Percentiles rank a stretch among this genome's conserved stretches.
These are phyloP conservation scores for Botrytis elliptica DNA, from an alignment of 2,329 filamentous ascomycete species.

Conservation along the genomic window DNA sequence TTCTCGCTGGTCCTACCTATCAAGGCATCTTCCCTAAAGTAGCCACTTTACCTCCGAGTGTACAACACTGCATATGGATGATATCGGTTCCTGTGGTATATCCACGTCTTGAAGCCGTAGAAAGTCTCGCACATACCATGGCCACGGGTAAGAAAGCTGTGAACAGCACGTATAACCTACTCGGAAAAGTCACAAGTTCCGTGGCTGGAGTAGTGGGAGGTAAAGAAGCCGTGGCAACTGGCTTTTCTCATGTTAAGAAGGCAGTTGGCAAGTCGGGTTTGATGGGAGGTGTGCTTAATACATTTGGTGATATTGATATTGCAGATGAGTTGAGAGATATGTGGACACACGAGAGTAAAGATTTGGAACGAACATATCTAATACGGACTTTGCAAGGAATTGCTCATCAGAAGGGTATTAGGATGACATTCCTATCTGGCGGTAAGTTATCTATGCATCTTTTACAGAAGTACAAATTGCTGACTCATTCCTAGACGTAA, in stretches of 20 bases:
- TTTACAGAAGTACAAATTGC: conserved; percentile 2
- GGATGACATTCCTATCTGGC: conserved; percentile 96
- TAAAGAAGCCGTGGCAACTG: conserved; percentile 86
- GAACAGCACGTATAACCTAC: conserved; percentile 92
- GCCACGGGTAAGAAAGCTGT: conserved; percentile 95
- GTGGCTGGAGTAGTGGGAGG: conserved; percentile 94
- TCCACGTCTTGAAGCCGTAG: conserved; percentile 85
- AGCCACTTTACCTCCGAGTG: conserved; percentile 81
- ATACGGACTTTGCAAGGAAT: conserved; percentile 96
- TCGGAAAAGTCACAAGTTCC: conserved; percentile 92
- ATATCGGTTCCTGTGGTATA: conserved; percentile 88
- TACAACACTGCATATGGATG: conserved; percentile 98
- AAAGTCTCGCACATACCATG: conserved; percentile 86
- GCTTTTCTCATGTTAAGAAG: conserved; percentile 93
- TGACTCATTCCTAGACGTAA: conserved; percentile 60
- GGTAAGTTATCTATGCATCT: conserved; percentile 48
- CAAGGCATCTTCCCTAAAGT: conserved; percentile 97
- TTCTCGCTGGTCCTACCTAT: conserved; percentile 94
- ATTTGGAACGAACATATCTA: conserved; percentile 92
- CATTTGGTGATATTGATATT: conserved; percentile 93
- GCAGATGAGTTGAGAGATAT: conserved; percentile 92
- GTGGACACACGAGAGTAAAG: conserved; percentile 98
- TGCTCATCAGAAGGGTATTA: conserved; percentile 87
- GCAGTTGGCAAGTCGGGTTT: conserved; percentile 92
- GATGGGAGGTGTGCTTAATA: conserved; percentile 93